Base-by-base conservation (phyloP, 257 asterid genomes). In the Agastache rugosa region DNA sequence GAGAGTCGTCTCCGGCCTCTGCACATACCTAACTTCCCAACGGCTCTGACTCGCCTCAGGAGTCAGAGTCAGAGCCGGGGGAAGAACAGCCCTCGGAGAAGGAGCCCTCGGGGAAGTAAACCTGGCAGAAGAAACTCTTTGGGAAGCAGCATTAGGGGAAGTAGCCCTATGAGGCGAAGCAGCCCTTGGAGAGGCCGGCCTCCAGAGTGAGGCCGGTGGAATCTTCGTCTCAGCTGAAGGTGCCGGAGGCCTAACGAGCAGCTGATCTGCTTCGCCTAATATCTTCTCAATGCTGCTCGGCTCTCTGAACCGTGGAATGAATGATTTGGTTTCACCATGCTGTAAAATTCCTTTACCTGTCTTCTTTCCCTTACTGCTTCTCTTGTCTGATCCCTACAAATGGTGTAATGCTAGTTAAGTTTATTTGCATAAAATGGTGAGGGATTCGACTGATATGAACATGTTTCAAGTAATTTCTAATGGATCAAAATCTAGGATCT, bases 281-380 rank as follows among this genome's bases (percentile, higher is more conserved):
- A 94, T 94, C 78, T 94, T 84, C 82, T 91, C 98, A 27, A 93
- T 91, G 85, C 98, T 91, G 74, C 97, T 94, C 16, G 97, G 97
- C 80, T 79, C 91, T 79, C 88, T 80, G 78, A 92, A 94, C 42
- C 90, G 79, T 11, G 98, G 92, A 81, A 91, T 83, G 78, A 88
- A 91, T 22, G 98, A 87, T 81, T 86, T 90, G 42, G 81, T 80
- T 71, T 88, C 96, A 45, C 87, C 91, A 63, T 79, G 90, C 74
- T 84, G 83, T 50, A 75, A 29, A 67, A 81, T 72, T 53, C 93
- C 87, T 77, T 80, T 85, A 6, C 87, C 86, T 42, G 86, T 78
- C 90, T 89, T 89, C 87, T 86, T 90, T 74, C 87, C 97, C 77
- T 88, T 90, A 29, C 78, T 42, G 76, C 67, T 75, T 83, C 71